Evolutionary conservation across 345 rosid species (phyloP), one percentile per base, ranked within the genome.

Genomic region (Limnanthes douglasii): DNA sequence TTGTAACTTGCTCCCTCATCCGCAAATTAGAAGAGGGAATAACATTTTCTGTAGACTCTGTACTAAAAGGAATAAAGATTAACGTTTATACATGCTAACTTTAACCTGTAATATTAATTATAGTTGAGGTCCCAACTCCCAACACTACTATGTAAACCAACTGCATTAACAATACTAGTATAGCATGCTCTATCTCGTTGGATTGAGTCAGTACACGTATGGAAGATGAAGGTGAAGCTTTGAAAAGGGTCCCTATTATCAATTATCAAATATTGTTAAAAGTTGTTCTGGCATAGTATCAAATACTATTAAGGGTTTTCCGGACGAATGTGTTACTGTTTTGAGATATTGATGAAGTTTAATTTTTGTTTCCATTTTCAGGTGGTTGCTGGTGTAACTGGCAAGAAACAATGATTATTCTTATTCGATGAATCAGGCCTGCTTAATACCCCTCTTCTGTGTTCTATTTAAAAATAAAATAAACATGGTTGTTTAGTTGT

Each of bases 331-430:
- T n/a, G n/a, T n/a, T n/a, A n/a, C n/a, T n/a, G n/a, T n/a, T n/a
- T n/a, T n/a, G n/a, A n/a, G n/a, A n/a, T n/a, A n/a, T n/a, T n/a
- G n/a, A n/a, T n/a, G n/a, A n/a, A n/a, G n/a, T n/a, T 48, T 11
- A 1, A 17, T 14, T 15, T 8, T 24, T 19, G 3, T 31, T 37
- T 43, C 31, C 42, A 29, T 46, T 41, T 54, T 62, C 68, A 86
- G 94, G 88, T 78, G 32, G 66, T 82, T 45, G 88, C 85, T 8
- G 94, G 93, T 18, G 75, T 78, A 61, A 73, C 83, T 19, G 86
- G 96, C 38, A 86, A 86, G 68, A 69, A 60, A 46, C 56, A 70
- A 47, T 43, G 30, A 15, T 72, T 56, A 63, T 28, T 12, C 35
- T n/a, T n/a, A 39, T 32, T 34, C 34, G 29, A 45, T 40, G 18